Evolutionary conservation across 1,284 basidiomycete genomes (phyloP), one percentile per base, ranked within the genome.

Genomic region (Phellinidium pouzarii): DNA sequence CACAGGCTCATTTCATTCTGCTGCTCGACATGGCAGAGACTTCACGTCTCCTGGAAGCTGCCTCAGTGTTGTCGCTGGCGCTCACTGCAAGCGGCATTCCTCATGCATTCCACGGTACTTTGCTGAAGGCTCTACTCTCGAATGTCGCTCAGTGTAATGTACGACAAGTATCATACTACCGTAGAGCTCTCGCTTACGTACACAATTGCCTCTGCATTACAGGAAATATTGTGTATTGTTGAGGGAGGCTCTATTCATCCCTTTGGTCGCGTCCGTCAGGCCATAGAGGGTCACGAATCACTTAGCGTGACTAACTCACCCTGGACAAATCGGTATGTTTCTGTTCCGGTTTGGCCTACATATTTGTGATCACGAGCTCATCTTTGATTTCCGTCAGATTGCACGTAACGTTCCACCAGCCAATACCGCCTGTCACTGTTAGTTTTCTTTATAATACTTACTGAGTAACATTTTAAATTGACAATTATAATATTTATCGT

Each of bases 31-130:
- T 84, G 80, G 74, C 79, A 61, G 80, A 84, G 64, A 82, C 78
- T 61, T 69, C 71, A 63, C 74, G 83, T 65, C 72, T 84, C 60
- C 65, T 85, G 61, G 77, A 83, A 68, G 80, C 82, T 48, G 82
- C 82, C 45, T 65, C 68, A 42, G 75, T 77, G 57, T 78, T 86
- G 64, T 84, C 82, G 47, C 66, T 66, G 54, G 64, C 77, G 52
- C 74, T 86, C 55, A 68, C 66, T 52, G 71, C 71, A 48, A 65
- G 66, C 37, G 69, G 68, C 49, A 75, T 84, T 31, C 77, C 79
- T 14, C 84, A 87, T 63, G 83, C 82, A 20, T 85, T 86, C 68
- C 71, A 86, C 61, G 84, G 84, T 19, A 79, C 72, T 59, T 66
- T 84, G 45, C 67, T 84, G 55, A 76, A 77, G 25, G 77, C 84